Conservation (phyloP, 2,329 filamentous ascomycete genomes). For the Diaporthe sp. region DNA sequence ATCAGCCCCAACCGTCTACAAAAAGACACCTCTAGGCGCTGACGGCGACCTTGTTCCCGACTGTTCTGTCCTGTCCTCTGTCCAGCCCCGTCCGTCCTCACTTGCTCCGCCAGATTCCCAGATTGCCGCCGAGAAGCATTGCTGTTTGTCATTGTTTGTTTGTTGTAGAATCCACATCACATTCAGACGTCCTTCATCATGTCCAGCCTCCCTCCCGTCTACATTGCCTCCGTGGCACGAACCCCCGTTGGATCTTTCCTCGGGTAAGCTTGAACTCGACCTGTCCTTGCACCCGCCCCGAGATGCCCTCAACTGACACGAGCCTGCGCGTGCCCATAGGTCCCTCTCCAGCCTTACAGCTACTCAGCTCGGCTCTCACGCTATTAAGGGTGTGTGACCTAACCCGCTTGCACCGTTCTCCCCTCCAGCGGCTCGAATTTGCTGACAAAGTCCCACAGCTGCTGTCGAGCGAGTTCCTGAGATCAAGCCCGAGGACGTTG, state of each 20-base stretch:
- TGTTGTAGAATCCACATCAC: slow-evolving; percentile 29
- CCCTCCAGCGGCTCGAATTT: slow-evolving; percentile 26
- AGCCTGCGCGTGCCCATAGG: slow-evolving; percentile 61
- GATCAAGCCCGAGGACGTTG: slow-evolving; percentile 89
- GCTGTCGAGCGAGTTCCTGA: slow-evolving; percentile 88
- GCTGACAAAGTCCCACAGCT: slow-evolving; percentile 56
- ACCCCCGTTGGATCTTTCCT: slow-evolving; percentile 96
- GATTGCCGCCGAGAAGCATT: slow-evolving; percentile 7
- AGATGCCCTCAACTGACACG: slow-evolving; percentile 41
- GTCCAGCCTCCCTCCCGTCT: slow-evolving; percentile 87
- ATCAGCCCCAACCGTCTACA: slow-evolving; percentile 20
- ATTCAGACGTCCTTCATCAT: slow-evolving; percentile 63
- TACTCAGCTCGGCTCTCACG: slow-evolving; percentile 87
- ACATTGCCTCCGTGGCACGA: slow-evolving; percentile 92
- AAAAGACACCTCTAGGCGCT: slow-evolving; percentile 21
- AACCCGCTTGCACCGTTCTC: background rate
- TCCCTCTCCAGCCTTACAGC: slow-evolving; percentile 91
- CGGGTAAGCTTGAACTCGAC: slow-evolving; percentile 73
- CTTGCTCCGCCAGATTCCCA: slow-evolving; percentile 9
- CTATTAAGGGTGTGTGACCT: slow-evolving; percentile 83
- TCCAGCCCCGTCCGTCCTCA: background rate
- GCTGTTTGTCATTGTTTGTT: background rate
- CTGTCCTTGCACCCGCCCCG: slow-evolving; percentile 28
- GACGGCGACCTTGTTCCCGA: slow-evolving; percentile 7
- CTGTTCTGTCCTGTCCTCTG: slow-evolving; percentile 6